A percentile compares a stretch with the other conserved stretches of the same genome.
phyloP scores from a whole-genome alignment of 306 rosid genomes.

The Casuarina glauca region DNA sequence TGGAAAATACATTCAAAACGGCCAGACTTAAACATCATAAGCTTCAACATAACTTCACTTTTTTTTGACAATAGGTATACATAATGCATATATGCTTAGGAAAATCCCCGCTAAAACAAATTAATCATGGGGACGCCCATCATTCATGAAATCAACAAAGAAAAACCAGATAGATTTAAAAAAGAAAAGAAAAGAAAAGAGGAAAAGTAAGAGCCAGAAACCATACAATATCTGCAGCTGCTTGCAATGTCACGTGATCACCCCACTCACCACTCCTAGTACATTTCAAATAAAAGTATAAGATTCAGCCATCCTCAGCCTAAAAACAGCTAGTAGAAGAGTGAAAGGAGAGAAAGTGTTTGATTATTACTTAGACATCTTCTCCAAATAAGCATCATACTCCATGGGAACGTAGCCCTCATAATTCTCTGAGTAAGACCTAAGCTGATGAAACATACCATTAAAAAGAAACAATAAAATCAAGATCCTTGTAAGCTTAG shows the following conservation, averaged over 20 bases:
- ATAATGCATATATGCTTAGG: not conserved
- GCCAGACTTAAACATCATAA: conserved; percentile 13
- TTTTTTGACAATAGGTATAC: not conserved
- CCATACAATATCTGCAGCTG: conserved; percentile 78
- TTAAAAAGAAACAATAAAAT: conserved; percentile 18
- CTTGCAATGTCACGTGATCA: conserved; percentile 92
- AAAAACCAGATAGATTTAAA: conserved; percentile 4
- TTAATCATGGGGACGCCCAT: not conserved
- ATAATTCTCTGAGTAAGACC: conserved; percentile 69
- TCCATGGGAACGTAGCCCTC: conserved; percentile 92
- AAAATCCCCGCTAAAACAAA: not conserved
- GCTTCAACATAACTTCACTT: conserved; percentile 1
- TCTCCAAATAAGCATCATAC: conserved; percentile 66
- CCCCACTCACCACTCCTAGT: conserved; percentile 93
- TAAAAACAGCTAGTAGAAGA: not conserved
- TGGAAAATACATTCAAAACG: conserved; percentile 17
- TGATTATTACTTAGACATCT: conserved; percentile 60
- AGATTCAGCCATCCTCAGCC: conserved; percentile 14
- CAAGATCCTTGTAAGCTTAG: conserved; percentile 26
- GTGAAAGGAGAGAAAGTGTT: conserved; percentile 9
- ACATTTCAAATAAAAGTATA: conserved; percentile 30
- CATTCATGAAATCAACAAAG: not conserved
- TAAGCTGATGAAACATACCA: conserved; percentile 53
- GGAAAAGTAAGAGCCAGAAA: conserved; percentile 21
- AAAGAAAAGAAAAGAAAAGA: conserved; percentile 12